These are phyloP conservation scores for Cetradonia linearis DNA, from an alignment of 495 filamentous ascomycete species.

Conservation along the genomic window DNA sequence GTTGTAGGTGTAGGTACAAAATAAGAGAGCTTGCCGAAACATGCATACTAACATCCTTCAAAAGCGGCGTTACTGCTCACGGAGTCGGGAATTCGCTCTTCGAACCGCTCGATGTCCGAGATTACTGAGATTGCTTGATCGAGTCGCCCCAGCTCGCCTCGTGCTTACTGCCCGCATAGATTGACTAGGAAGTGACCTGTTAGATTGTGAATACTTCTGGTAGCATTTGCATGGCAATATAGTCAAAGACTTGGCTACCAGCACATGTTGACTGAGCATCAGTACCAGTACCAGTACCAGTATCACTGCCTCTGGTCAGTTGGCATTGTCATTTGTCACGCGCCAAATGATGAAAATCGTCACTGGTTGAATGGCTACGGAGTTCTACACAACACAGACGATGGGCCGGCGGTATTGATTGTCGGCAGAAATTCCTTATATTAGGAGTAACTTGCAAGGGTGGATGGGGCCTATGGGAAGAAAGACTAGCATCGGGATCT, in stretches of 20 bases:
- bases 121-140: not conserved
- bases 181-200: not conserved
- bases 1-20: not conserved
- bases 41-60: slow-evolving; percentile 7
- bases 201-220: not conserved
- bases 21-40: slow-evolving; percentile 1
- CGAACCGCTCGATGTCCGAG: not conserved
- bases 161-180: not conserved
- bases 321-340: too few relatives aligned
- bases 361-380: not conserved
- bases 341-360: too few relatives aligned
- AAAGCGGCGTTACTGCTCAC: not conserved
- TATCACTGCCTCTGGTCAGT: not conserved
- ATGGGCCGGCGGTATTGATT: not conserved
- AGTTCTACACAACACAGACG: not conserved
- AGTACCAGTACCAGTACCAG: too few relatives aligned
- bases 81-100: not conserved
- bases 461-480: not conserved
- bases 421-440: not conserved
- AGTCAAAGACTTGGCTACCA: not conserved
- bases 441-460: not conserved
- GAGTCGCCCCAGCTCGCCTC: not conserved
- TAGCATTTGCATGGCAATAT: not conserved
- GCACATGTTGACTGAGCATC: not conserved
- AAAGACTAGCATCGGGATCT: slow-evolving; percentile 3